Evolutionary conservation across 148 eudicot species (phyloP), one percentile per base, ranked within the genome.

Genomic region (Chenopodium formosanum): DNA sequence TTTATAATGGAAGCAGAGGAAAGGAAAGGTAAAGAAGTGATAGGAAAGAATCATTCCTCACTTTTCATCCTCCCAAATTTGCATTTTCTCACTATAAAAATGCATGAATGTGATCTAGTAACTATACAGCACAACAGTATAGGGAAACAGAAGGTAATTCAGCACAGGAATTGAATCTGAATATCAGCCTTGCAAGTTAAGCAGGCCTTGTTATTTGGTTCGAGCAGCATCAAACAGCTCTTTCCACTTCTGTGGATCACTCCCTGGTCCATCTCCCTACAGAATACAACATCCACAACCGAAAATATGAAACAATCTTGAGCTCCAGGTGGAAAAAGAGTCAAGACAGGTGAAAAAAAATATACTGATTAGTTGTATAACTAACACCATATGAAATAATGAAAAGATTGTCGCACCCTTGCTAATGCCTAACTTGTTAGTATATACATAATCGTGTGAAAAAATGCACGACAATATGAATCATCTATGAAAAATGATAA

Each of bases 231-330:
- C 86, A 64, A 95, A 95, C 85, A 93, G 86, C 66, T 92, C 90
- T 76, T 75, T 65, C 98, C 98, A 95, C 86, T 89, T 89, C 32
- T 88, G 90, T 22, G 89, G 82, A 86, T 93, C 92, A 65, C 91
- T 91, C 84, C 92, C 97, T 11, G 98, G 98, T 74, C 98, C 98
- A 29, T 93, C 98, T 50, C 98, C 98, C 98, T 95, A 88, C 90
- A 88, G 46, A 76, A 78, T n/a, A 70, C 72, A 80, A 47, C 63
- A 50, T 48, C 48, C 50, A 70, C 75, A 47, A 29, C 70, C 65
- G 12, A 25, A 65, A 9, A 62, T 2, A 81, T 9, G 62, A 65
- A 29, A n/a, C 34, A 23, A 50, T 27, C 17, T 48, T 4, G 29
- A 77, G 25, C 2, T 63, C 60, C 7, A 32, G 47, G 72, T 31